Evolutionary conservation across 2,329 filamentous ascomycete genomes (phyloP), one percentile per base, ranked within the genome.

Genomic region (Biscogniauxia sp.): DNA sequence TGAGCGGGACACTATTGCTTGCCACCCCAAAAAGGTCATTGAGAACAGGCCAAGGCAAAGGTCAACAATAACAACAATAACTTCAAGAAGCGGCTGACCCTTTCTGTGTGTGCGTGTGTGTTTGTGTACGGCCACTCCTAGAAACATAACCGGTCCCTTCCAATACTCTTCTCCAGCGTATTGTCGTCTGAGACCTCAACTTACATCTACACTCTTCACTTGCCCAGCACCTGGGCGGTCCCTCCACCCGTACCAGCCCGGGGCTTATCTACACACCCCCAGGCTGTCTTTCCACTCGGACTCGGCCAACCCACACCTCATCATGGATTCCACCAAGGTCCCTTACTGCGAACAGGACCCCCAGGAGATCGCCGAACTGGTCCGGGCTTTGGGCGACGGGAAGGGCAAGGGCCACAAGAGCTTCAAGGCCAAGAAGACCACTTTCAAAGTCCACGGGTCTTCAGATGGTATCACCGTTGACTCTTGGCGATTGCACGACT

Each of bases 401-500:
- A 85, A 87, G 69, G 76, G 78, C 62, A 82, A 84, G 61, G 76
- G 78, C 61, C 88, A 84, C 64, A 83, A 81, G 49, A 80, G 80
- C 2, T 91, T 92, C 73, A 88, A 84, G 19, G 89, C 89, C 78
- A 95, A 89, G 76, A 96, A 93, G 79, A 87, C 85, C n/a, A 90
- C 85, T 3, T 99, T 92, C 72, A 69, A 80, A 1, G 84, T 98
- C 20, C 77, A 79, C 51, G 77, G 78, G 17, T 91, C 88, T 5
- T 81, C 83, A 20, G 81, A 87, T 60, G 81, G 84, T 25, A 84
- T 92, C 66, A 80, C 79, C 5, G 91, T 98, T 59, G 87, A 95
- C 72, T 97, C 94, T 2, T 99, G 95, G 95, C 89, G 90, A 67
- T 89, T 98, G 76, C 88, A 90, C 69, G 95, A 99, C 67, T 96